Conservation (phyloP, 2,329 filamentous ascomycete genomes). For the Lecanosticta acicola region DNA sequence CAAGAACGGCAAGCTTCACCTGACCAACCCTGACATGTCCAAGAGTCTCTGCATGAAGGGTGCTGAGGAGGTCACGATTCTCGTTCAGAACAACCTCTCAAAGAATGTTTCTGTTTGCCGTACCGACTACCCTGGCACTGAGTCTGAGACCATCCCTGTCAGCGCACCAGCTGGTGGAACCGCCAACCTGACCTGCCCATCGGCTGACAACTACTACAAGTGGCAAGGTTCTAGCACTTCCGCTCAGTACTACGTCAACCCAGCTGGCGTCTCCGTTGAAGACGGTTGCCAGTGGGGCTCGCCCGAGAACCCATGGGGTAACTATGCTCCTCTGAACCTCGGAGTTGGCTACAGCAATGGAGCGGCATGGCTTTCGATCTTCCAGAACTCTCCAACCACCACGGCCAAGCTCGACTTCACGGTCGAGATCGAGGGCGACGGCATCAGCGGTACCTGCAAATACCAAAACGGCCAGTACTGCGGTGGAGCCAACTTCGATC, state of each 20-base stretch:
- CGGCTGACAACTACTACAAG: conserved; percentile 65
- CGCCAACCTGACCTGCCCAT: conserved; percentile 67
- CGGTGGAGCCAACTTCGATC: conserved; percentile 40
- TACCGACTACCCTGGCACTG: conserved; percentile 92
- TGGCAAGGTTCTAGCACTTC: conserved; percentile 72
- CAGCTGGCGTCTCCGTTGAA: conserved; percentile 59
- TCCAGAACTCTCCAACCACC: conserved; percentile 76
- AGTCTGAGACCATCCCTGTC: conserved; percentile 78
- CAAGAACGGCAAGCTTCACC: conserved; percentile 67
- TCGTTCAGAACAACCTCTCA: conserved; percentile 67
- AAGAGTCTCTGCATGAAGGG: conserved; percentile 71
- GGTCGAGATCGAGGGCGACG: conserved; percentile 67
- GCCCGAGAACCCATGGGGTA: conserved; percentile 57
- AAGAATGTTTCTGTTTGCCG: conserved; percentile 72
- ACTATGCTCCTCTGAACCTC: conserved; percentile 82
- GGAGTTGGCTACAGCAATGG: conserved; percentile 69
- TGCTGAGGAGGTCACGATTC: conserved; percentile 57
- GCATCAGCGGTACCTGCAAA: conserved; percentile 55
- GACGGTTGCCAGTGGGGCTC: conserved; percentile 74
- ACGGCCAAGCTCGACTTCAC: conserved; percentile 66
- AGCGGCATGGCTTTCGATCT: conserved; percentile 73
- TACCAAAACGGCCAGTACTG: conserved; percentile 61
- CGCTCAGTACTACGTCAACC: conserved; percentile 96
- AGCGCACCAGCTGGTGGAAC: conserved; percentile 54
- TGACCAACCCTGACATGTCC: conserved; percentile 62